A percentile compares a stretch with the other conserved stretches of the same genome.
Evolutionary conservation across 768 basidiomycete genomes (phyloP).

Genomic region (Piloderma croceum): DNA sequence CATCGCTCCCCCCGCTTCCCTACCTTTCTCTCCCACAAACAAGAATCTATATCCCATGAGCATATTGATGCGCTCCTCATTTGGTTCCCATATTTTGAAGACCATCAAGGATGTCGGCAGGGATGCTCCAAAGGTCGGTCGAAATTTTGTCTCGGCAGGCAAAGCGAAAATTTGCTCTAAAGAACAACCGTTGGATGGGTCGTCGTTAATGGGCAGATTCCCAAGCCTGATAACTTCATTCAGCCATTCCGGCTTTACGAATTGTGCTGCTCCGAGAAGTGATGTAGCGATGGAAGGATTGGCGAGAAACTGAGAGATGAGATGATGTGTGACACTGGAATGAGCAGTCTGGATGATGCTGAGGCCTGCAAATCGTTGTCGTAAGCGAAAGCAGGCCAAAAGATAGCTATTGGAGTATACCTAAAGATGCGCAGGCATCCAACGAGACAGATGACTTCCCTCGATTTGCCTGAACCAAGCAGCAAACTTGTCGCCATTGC

Average conservation of each 20-base stretch:
- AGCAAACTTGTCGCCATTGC: slow-evolving; percentile 47
- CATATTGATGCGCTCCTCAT: slow-evolving; percentile 54
- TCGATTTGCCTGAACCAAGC: slow-evolving; percentile 36
- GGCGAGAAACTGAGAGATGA: slow-evolving; percentile 46
- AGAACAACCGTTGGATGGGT: slow-evolving; percentile 29
- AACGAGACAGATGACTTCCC: slow-evolving; percentile 32
- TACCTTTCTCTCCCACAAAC: slow-evolving; percentile 50
- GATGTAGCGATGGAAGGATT: slow-evolving; percentile 49
- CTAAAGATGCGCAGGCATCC: slow-evolving; percentile 46
- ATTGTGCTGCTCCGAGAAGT: slow-evolving; percentile 48
- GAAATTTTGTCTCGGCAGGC: slow-evolving; percentile 49
- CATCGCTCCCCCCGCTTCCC: slow-evolving; percentile 43
- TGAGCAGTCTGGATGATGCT: slow-evolving; percentile 42
- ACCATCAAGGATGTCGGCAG: slow-evolving; percentile 45
- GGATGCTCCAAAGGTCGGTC: slow-evolving; percentile 50
- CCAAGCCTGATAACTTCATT: slow-evolving; percentile 53
- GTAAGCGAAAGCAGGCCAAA: not conserved
- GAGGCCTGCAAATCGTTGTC: slow-evolving; percentile 39
- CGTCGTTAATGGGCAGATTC: slow-evolving; percentile 24
- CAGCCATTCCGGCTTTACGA: slow-evolving; percentile 69
- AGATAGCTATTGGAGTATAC: slow-evolving; percentile 34
- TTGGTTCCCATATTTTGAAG: slow-evolving; percentile 60
- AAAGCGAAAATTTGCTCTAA: slow-evolving; percentile 49
- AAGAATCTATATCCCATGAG: slow-evolving; percentile 52
- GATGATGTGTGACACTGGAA: slow-evolving; percentile 57